These are phyloP conservation scores for Hypoxylon fragiforme DNA, from an alignment of 495 filamentous ascomycete genomes.

Conservation along the genomic window DNA sequence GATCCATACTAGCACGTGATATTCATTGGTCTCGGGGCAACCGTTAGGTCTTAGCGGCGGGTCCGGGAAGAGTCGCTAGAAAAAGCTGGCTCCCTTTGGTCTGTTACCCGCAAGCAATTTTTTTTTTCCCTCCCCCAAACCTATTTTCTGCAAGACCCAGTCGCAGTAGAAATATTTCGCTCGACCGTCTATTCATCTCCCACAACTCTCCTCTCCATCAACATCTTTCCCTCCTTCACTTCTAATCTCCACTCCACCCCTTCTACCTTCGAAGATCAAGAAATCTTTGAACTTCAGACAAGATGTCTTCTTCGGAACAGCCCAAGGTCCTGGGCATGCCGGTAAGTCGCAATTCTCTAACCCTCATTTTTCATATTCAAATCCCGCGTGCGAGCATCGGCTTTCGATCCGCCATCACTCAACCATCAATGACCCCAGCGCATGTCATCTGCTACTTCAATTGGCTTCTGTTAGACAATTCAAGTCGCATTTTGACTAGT, in stretches of 20 bases:
- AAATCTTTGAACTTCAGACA: slow-evolving; percentile 52
- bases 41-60: slow-evolving; percentile 39
- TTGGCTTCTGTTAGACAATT: slow-evolving; percentile 28
- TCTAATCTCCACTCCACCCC: slow-evolving; percentile 51
- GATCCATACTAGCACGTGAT: slow-evolving; percentile 29
- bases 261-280: slow-evolving; percentile 49
- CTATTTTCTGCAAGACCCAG: slow-evolving; percentile 33
- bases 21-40: slow-evolving; percentile 33
- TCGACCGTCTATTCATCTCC: slow-evolving; percentile 11
- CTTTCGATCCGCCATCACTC: slow-evolving; percentile 37
- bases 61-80: slow-evolving; percentile 44
- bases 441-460: slow-evolving; percentile 35
- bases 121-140: slow-evolving; percentile 48
- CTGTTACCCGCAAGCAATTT: slow-evolving; percentile 45
- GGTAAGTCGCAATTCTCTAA: slow-evolving; percentile 51
- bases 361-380: slow-evolving; percentile 11
- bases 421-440: slow-evolving; percentile 21
- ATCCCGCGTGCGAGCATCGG: slow-evolving; percentile 45
- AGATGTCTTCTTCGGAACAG: slow-evolving; percentile 60
- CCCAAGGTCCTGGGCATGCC: slow-evolving; percentile 83
- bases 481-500: slow-evolving; percentile 19
- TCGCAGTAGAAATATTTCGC: slow-evolving; percentile 40
- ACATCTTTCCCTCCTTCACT: slow-evolving; percentile 41
- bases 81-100: slow-evolving; percentile 40
- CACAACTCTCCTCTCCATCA: slow-evolving; percentile 39